These are phyloP conservation scores for Flaveria bidentis DNA, from an alignment of 129 eudicot genomes.

Conservation along the genomic window DNA sequence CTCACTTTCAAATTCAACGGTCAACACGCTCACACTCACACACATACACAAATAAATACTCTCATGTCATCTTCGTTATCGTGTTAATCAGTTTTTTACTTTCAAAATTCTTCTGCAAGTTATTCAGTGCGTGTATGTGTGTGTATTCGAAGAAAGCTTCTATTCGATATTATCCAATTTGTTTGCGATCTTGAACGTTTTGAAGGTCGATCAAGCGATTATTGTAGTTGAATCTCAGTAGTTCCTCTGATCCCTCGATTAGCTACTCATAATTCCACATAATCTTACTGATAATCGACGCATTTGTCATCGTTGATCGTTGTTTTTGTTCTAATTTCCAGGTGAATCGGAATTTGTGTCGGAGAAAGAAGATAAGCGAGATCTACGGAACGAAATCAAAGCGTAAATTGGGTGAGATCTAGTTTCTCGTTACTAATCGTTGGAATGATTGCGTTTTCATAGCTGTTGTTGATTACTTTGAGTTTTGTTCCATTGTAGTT, in stretches of 20 bases:
- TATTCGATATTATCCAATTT: no score
- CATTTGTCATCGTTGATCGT: background rate
- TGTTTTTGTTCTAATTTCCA: conserved; percentile 19
- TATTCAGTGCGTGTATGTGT: background rate
- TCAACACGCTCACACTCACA: no score
- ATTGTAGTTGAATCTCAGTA: conserved; percentile 33
- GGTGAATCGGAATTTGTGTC: conserved; percentile 21
- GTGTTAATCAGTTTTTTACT: background rate
- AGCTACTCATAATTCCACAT: conserved; percentile 25
- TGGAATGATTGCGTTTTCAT: no score
- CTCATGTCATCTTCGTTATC: conserved; percentile 27
- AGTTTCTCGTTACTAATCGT: background rate
- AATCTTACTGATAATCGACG: background rate
- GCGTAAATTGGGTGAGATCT: conserved; percentile 29
- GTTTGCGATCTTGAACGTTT: conserved; percentile 34
- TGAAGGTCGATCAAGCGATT: conserved; percentile 50
- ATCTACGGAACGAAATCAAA: conserved; percentile 16
- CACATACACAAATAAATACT: conserved; percentile 11
- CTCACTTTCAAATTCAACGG: no score
- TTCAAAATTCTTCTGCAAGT: background rate
- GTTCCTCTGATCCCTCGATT: conserved; percentile 20
- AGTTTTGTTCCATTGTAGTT: conserved; percentile 10
- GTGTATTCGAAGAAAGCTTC: background rate
- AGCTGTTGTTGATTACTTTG: background rate
- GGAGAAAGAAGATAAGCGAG: conserved; percentile 5